Percentiles rank a stretch among this genome's conserved stretches.
Evolutionary conservation across 345 rosid genomes (phyloP).

Genomic region (Chamaenerion angustifolium): DNA sequence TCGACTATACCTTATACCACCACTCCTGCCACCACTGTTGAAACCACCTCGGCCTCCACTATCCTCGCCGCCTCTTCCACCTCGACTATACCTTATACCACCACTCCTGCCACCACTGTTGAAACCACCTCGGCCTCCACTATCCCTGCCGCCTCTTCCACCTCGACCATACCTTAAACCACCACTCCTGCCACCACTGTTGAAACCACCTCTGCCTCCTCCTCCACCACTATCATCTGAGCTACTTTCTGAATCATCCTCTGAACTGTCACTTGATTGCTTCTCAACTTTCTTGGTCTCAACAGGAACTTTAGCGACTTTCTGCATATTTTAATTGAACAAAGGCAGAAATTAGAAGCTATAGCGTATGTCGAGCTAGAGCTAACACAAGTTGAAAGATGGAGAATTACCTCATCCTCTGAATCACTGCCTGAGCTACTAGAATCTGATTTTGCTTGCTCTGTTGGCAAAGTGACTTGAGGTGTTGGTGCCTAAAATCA

Average conservation of each 20-base stretch:
- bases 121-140: constrained; percentile 23
- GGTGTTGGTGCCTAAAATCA: constrained; percentile 6
- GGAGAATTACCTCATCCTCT: constrained; percentile 11
- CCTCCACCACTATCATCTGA: constrained; percentile 15
- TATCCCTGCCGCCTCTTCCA: neutral
- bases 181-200: constrained; percentile 14
- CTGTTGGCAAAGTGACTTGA: constrained; percentile 18
- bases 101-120: constrained; percentile 14
- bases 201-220: constrained; percentile 17
- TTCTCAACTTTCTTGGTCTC: neutral
- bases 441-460: constrained; percentile 11
- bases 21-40: constrained; percentile 14
- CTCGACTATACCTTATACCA: too few relatives aligned
- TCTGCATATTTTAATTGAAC: too few relatives aligned
- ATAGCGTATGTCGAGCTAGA: too few relatives aligned
- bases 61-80: too few relatives aligned
- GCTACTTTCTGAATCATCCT: constrained; percentile 1
- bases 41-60: constrained; percentile 23
- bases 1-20: too few relatives aligned
- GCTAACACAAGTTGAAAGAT: too few relatives aligned
- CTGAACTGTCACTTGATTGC: neutral
- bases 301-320: too few relatives aligned
- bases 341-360: too few relatives aligned
- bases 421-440: constrained; percentile 16
- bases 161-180: too few relatives aligned